A percentile compares a stretch with the other conserved stretches of the same genome.
Conservation (phyloP, 495 filamentous ascomycete species). For the Aspergillus campestris region DNA sequence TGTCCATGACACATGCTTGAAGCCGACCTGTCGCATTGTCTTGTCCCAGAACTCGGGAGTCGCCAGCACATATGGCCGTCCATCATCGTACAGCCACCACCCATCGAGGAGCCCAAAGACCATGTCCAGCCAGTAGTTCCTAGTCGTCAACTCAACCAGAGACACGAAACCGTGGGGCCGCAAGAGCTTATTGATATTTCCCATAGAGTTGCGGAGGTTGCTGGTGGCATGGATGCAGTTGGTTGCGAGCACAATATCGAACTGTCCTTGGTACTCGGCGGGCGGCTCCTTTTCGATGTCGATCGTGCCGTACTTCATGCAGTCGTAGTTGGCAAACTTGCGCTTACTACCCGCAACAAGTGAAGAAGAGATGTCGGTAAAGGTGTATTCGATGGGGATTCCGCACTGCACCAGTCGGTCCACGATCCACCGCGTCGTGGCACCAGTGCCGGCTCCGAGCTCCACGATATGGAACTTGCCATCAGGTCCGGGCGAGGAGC, state of each 20-base stretch:
- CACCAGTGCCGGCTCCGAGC: constrained; percentile 38
- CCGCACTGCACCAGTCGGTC: too few relatives aligned
- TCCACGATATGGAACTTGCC: constrained; percentile 28
- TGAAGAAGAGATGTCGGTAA: constrained; percentile 36
- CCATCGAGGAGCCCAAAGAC: constrained; percentile 43
- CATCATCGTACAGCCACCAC: constrained; percentile 44
- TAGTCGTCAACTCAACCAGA: constrained; percentile 37
- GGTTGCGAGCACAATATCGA: constrained; percentile 34
- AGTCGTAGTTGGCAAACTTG: constrained; percentile 19
- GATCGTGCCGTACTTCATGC: constrained; percentile 29
- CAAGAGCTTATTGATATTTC: constrained; percentile 26
- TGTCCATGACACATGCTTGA: constrained; percentile 27
- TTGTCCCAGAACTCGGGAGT: constrained; percentile 23
- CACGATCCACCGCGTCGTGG: constrained; percentile 27
- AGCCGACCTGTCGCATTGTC: constrained; percentile 22
- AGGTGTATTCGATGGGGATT: constrained; percentile 32
- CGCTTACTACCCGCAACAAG: constrained; percentile 27
- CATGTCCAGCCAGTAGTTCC: constrained; percentile 32
- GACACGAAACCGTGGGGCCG: constrained; percentile 32
- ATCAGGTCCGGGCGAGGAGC: too few relatives aligned
- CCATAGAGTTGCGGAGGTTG: constrained; percentile 16
- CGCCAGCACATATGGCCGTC: constrained; percentile 27
- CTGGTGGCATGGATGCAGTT: constrained; percentile 43
- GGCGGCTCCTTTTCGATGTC: constrained; percentile 31
- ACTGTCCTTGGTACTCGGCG: constrained; percentile 13